Conservation (phyloP, 495 filamentous ascomycete species). For the Chaetomium fimeti region DNA sequence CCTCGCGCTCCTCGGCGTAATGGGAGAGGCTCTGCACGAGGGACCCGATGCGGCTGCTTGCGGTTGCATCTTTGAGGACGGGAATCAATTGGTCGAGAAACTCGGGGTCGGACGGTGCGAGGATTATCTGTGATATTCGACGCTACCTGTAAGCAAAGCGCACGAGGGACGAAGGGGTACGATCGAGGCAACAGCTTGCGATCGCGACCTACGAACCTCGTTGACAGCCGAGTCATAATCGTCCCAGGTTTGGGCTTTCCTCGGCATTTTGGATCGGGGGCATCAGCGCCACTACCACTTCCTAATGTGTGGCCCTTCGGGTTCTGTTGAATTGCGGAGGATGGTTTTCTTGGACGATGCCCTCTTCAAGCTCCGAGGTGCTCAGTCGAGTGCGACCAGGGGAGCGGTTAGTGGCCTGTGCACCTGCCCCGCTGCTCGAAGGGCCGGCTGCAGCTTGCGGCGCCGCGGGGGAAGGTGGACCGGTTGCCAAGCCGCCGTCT, state of each 20-base stretch:
- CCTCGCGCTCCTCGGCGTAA: constrained; percentile 81
- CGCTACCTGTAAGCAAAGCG: constrained; percentile 1
- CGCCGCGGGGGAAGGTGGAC: too few relatives aligned
- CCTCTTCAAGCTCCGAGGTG: too few relatives aligned
- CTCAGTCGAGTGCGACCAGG: too few relatives aligned
- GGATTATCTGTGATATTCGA: constrained; percentile 66
- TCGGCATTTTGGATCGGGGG: constrained; percentile 40
- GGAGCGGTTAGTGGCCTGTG: too few relatives aligned
- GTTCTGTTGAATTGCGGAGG: neutral
- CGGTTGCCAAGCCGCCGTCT: too few relatives aligned
- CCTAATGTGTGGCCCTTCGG: neutral
- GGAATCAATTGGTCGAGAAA: constrained; percentile 94
- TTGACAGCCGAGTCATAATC: constrained; percentile 56
- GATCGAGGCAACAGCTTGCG: neutral
- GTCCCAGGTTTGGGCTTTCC: constrained; percentile 52
- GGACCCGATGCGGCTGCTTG: constrained; percentile 66
- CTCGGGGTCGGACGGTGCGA: constrained; percentile 85
- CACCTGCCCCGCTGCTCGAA: too few relatives aligned
- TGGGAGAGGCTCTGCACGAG: constrained; percentile 75
- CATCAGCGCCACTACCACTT: constrained; percentile 1
- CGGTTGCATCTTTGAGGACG: constrained; percentile 83
- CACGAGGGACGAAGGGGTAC: neutral
- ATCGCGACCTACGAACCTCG: constrained; percentile 36
- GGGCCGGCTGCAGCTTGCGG: too few relatives aligned
- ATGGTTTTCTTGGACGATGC: neutral